These are phyloP conservation scores for Lolium perenne DNA, from an alignment of 176 grass and related monocot genomes.

Conservation along the genomic window DNA sequence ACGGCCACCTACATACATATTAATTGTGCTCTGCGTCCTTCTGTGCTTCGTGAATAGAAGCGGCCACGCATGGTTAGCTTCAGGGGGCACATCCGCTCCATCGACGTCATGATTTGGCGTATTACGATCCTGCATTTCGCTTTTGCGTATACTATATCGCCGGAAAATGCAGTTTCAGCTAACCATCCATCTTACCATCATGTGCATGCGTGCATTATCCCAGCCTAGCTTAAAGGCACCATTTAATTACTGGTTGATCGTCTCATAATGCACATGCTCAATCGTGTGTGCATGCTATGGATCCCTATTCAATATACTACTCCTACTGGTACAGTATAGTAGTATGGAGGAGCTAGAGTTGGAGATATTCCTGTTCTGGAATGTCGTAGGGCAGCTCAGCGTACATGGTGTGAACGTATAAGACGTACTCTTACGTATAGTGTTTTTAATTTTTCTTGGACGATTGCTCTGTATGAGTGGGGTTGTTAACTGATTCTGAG, in stretches of 20 bases:
- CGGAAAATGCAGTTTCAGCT: conserved; percentile 21
- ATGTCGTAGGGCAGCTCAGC: background rate
- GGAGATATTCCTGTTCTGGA: background rate
- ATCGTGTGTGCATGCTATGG: background rate
- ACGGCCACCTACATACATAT: too few species aligned
- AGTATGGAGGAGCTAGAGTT: background rate
- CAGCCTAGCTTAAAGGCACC: background rate
- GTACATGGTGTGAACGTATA: background rate
- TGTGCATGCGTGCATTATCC: background rate
- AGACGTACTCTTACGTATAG: background rate
- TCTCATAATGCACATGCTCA: background rate
- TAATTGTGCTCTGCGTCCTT: too few species aligned
- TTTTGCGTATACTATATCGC: background rate
- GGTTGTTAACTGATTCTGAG: background rate
- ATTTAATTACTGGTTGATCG: background rate
- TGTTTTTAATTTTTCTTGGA: background rate
- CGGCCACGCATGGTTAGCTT: conserved; percentile 3
- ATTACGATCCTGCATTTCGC: background rate
- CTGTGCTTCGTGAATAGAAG: too few species aligned
- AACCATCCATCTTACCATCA: background rate
- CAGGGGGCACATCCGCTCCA: background rate
- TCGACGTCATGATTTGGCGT: conserved; percentile 8
- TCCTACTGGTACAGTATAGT: too few species aligned
- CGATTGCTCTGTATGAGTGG: background rate
- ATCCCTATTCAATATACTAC: background rate